phyloP scores from a whole-genome alignment of 2,329 filamentous ascomycete genomes.

The Akanthomyces dipterigenus region DNA sequence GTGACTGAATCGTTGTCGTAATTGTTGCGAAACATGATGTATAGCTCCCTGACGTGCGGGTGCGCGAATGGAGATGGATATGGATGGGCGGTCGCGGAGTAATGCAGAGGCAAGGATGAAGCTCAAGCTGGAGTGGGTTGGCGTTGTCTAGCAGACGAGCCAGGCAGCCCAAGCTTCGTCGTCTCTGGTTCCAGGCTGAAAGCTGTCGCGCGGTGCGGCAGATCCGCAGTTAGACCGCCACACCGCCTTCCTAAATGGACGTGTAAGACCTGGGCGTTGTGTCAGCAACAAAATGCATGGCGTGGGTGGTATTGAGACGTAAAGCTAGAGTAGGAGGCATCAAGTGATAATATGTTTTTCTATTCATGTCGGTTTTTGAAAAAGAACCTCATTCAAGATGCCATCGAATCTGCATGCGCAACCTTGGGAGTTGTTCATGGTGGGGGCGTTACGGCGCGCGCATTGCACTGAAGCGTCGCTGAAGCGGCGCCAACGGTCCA shows the following conservation, averaged over 20 bases:
- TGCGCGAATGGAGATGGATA: conserved; percentile 2
- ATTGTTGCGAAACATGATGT: conserved; percentile 97
- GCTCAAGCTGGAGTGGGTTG: conserved; percentile 9
- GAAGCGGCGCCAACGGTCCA: too few relatives aligned
- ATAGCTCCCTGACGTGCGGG: conserved; percentile 12
- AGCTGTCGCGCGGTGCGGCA: conserved; percentile 8
- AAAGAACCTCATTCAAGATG: neutral
- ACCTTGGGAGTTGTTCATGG: neutral
- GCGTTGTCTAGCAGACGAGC: conserved; percentile 7
- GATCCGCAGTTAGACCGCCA: conserved; percentile 13
- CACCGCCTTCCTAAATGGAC: conserved; percentile 17
- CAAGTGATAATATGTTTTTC: too few relatives aligned
- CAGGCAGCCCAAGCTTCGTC: conserved; percentile 20
- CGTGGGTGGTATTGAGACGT: too few relatives aligned
- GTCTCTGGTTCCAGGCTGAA: conserved; percentile 12
- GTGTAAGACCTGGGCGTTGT: neutral
- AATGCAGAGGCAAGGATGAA: neutral
- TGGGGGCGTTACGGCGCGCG: neutral
- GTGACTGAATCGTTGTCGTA: conserved; percentile 99
- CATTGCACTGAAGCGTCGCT: neutral
- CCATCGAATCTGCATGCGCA: neutral
- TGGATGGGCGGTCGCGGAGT: conserved; percentile 2
- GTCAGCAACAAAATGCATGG: too few relatives aligned
- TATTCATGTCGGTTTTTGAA: neutral
- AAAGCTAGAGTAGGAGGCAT: too few relatives aligned